Evolutionary conservation across 2,329 filamentous ascomycete species (phyloP), one percentile per base, ranked within the genome.

Genomic region (Fusarium mexicanum): DNA sequence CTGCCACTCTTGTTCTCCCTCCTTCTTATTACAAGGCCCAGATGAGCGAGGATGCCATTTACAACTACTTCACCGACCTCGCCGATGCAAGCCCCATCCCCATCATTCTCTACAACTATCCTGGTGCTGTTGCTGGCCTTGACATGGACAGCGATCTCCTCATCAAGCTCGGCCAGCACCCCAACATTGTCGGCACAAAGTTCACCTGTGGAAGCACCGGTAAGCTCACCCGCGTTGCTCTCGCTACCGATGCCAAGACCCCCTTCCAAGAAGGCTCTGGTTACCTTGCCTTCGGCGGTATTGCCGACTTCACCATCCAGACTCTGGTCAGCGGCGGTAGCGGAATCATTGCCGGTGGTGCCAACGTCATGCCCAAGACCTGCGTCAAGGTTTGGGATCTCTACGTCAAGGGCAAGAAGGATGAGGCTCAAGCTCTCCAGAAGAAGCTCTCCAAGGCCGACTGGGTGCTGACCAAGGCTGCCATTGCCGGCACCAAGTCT

Each of bases 121-220:
- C 94, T 2, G 94, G 94, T 59, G 94, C 94, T 57, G 94, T 96
- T 11, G 89, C 93, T 11, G 94, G 94, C 58, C 93, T 97, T 79
- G 94, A 97, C 82, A 92, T 97, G 90, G 94, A 96, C 86, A 95
- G 93, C 67, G 94, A 97, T 81, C 88, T 96, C 68, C 89, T 97
- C 78, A 94, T 96, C 85, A 89, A 88, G 80, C 89, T 97, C 43
- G 93, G 92, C 50, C 85, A 91, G 80, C 94, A 97, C 84, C 90
- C 91, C 74, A 97, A 97, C 84, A 94, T 97, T 79, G 86, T 95
- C 72, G 94, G 94, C 72, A 95, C 94, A 63, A 97, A 97, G 83
- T 97, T 97, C 87, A 97, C 94, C 46, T 97, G 94, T 81, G 94
- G 93, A 74, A 96, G 94, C 86, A 96, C 94, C 2, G 94, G 94